Base-by-base conservation (phyloP, 805 yeast species). In the Candida germanica region DNA sequence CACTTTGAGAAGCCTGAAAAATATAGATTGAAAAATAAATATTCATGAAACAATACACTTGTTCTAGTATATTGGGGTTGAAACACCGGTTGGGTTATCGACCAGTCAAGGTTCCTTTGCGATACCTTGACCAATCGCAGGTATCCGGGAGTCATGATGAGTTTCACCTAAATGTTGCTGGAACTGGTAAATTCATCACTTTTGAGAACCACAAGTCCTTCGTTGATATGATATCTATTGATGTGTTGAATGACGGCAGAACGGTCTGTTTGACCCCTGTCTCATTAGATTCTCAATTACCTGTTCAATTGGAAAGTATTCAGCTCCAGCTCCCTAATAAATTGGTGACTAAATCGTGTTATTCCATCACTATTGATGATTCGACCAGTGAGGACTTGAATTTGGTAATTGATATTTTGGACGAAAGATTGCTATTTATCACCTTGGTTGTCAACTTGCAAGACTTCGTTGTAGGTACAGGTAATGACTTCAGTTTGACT, bases 371-470 rank as follows among this genome's bases (percentile, higher is more conserved):
- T 6, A 29, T 42, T n/a, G 26, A 25, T 11, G 35, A 21, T 5
- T 29, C 24, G 4, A 26, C 29, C 5, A 34, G 15, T 9, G 35
- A 41, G 10, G 49, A 50, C 30, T 25, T 35, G 18, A 36, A 48
- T 33, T 42, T 80, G 0, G 47, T 77, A n/a, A 42, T 79, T 13
- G 87, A 82, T 53, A 47, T 77, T 6, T 59, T 84, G 11, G 76
- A 80, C 19, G 66, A 62, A 15, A 57, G 63, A 14, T 81, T 75
- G 37, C 56, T 75, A 12, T 54, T 83, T 16, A 64, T 79, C 26
- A 75, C 86, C 0, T 43, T 80, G 21, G 50, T 56, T 3, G 42
- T 83, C 19, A 56, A 62, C 12, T 43, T 71, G 7, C 48, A 60
- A 3, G 69, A 73, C 36, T 81, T 83, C 43, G 28, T 61, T n/a